Conservation (phyloP, 2,329 filamentous ascomycete species). For the Pyrenophora teres region DNA sequence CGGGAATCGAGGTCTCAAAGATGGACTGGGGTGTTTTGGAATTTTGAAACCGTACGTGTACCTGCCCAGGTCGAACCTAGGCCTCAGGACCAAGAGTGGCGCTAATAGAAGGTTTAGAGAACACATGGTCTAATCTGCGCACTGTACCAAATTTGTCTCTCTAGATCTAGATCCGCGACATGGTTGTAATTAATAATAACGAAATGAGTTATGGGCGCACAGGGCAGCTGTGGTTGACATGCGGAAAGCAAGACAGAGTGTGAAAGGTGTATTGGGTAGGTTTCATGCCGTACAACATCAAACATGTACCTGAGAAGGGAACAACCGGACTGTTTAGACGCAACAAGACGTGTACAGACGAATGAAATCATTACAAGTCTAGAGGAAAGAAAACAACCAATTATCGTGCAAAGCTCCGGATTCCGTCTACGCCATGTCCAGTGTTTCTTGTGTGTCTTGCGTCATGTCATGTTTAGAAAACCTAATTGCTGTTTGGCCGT, state of each 20-base stretch:
- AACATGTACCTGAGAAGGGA: neutral
- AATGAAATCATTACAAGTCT: neutral
- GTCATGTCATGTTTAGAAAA: neutral
- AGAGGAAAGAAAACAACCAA: neutral
- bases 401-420: neutral
- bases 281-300: neutral
- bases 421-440: neutral
- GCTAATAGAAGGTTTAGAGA: neutral
- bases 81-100: neutral
- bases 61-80: neutral
- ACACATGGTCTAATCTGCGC: neutral
- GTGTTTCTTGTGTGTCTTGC: neutral
- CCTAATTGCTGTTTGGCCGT: neutral
- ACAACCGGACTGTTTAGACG: no score
- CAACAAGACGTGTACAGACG: neutral
- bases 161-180: no score
- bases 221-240: no score
- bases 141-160: no score
- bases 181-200: no score
- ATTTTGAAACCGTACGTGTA: conserved; percentile 14
- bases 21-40: conserved; percentile 9
- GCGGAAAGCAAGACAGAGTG: no score
- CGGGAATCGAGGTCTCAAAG: conserved; percentile 5
- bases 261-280: no score
- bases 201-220: neutral